Conservation (phyloP, 768 basidiomycete genomes). For the Mycena rebaudengoi region DNA sequence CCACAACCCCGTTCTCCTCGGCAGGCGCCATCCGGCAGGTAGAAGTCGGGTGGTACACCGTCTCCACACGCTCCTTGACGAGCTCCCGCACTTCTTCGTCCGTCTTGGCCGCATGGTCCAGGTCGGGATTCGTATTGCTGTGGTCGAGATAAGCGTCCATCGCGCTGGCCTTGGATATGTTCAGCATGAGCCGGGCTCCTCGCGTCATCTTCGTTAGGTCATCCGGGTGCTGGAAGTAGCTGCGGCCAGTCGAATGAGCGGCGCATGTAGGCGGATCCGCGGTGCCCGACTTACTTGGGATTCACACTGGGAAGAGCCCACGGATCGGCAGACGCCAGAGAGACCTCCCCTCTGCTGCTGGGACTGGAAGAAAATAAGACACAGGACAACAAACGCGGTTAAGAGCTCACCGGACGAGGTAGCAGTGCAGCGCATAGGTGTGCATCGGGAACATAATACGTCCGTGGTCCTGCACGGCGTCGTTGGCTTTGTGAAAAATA, state of each 20-base stretch:
- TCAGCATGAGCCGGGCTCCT: conserved; percentile 48
- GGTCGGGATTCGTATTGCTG: conserved; percentile 37
- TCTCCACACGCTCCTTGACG: conserved; percentile 52
- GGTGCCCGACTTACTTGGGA: conserved; percentile 45
- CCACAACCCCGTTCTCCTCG: conserved; percentile 43
- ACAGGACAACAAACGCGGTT: too few species aligned
- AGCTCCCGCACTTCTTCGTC: conserved; percentile 53
- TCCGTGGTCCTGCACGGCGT: conserved; percentile 54
- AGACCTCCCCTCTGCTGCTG: conserved; percentile 49
- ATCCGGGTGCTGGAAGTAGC: conserved; percentile 51
- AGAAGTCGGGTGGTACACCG: conserved; percentile 57
- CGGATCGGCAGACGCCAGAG: conserved; percentile 50
- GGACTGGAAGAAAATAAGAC: conserved; percentile 40
- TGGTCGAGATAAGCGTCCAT: conserved; percentile 48
- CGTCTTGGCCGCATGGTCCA: conserved; percentile 51
- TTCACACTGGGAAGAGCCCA: conserved; percentile 54
- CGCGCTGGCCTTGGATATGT: conserved; percentile 50
- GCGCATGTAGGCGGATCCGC: not conserved
- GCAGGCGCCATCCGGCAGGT: conserved; percentile 57
- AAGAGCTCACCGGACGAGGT: conserved; percentile 47
- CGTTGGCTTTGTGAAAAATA: too few species aligned
- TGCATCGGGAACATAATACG: conserved; percentile 41
- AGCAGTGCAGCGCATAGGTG: conserved; percentile 52
- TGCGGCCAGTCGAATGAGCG: conserved; percentile 23
- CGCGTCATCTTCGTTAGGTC: conserved; percentile 54